phyloP scores from a whole-genome alignment of 176 grass and related monocot species.

The Lolium perenne region DNA sequence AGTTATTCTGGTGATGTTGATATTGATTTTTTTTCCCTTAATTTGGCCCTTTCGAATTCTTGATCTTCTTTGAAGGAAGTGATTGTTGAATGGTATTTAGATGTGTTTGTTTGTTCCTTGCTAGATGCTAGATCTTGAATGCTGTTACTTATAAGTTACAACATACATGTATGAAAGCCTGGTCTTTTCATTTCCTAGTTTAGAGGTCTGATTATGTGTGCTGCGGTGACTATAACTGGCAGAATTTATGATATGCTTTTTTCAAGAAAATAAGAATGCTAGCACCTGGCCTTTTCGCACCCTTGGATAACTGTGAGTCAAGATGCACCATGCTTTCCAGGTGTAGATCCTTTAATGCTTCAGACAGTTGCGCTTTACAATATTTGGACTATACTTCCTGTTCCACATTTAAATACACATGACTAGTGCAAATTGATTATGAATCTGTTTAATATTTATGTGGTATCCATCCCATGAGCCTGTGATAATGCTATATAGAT shows the following conservation, averaged over 20 bases:
- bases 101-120: slow-evolving; percentile 10
- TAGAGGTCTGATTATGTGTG: background rate
- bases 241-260: slow-evolving; percentile 7
- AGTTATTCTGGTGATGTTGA: slow-evolving; percentile 25
- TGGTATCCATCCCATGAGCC: background rate
- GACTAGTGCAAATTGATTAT: slow-evolving; percentile 8
- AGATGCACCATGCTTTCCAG: slow-evolving; percentile 8
- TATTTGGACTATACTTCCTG: background rate
- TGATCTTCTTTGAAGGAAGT: slow-evolving; percentile 21
- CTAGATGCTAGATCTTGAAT: slow-evolving; percentile 1
- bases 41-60: slow-evolving; percentile 11
- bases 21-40: slow-evolving; percentile 1
- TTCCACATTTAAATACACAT: slow-evolving; percentile 20
- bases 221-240: background rate
- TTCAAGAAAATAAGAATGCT: background rate
- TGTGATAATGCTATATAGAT: background rate
- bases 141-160: background rate
- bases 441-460: slow-evolving; percentile 12
- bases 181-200: slow-evolving; percentile 1
- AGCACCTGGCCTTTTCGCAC: background rate
- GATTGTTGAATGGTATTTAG: background rate
- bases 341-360: background rate
- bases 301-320: slow-evolving; percentile 20
- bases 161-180: slow-evolving; percentile 24
- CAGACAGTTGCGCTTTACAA: background rate